Base-by-base conservation (phyloP, 164 flowering plant species). In the Magnolia changhungtana region DNA sequence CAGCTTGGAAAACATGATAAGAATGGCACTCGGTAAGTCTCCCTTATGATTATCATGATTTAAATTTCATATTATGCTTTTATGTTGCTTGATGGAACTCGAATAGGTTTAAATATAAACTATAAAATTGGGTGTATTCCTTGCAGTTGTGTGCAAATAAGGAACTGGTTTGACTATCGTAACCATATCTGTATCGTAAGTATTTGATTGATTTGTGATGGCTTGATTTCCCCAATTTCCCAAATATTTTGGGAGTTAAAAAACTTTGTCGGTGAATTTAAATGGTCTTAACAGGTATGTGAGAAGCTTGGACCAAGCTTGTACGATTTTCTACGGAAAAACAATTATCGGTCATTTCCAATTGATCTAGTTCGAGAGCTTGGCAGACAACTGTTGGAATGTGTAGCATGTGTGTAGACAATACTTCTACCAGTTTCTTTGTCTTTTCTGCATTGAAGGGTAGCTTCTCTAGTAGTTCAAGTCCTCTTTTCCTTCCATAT, bases 141-240 rank as follows among this genome's bases (percentile, higher is more conserved):
- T 96, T 96, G 99, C 98, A 94, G 99, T 90, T 96, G 98, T 94
- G 99, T 96, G 80, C 97, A 94, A 96, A 81, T 96, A 90, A 89
- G 98, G 98, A 94, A 93, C 95, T 96, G 98, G 99, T 96, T 96
- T 94, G 99, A 96, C 95, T 96, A 96, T 91, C 98, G 97, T 91
- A 96, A 96, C 87, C 99, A 96, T 96, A 90, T 96, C 84, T 96
- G 99, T 96, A 96, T 96, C 89, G 99, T 96, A 96, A 96, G 99
- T 96, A 92, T 84, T 76, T 71, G 75, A 80, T 86, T 87, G 81
- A 63, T 86, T 89, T 88, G 82, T 80, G 75, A 86, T 87, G 72
- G 65, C 52, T 75, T 75, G 72, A 69, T 75, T 75, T 87, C 92
- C 95, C 97, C 91, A 86, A 73, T 75, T 76, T 83, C 29, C 78